Evolutionary conservation across 352 stramenopile species (phyloP).

Genomic region (Phytophthora parvispora): DNA sequence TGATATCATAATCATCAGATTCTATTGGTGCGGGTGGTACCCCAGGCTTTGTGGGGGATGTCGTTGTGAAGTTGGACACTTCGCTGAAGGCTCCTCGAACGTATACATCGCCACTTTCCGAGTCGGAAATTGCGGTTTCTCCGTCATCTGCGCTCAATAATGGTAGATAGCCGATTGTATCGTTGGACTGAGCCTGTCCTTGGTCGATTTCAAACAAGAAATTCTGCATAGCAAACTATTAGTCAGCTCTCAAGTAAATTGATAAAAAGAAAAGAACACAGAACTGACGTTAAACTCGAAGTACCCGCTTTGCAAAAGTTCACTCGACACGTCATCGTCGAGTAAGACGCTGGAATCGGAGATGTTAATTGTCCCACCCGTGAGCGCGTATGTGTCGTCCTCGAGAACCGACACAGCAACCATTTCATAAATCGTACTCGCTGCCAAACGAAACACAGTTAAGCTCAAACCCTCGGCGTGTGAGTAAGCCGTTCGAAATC

Average conservation of each 20-base stretch:
- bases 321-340: neutral
- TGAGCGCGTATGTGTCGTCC: neutral
- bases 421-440: conserved; percentile 64
- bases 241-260: too few relatives aligned
- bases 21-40: conserved; percentile 5
- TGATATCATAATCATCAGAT: conserved; percentile 25
- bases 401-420: conserved; percentile 44
- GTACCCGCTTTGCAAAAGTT: conserved; percentile 6
- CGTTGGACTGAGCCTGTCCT: neutral
- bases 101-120: conserved; percentile 25
- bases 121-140: conserved; percentile 16
- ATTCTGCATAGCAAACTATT: too few relatives aligned
- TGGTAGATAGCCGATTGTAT: neutral
- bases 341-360: conserved; percentile 36
- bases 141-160: conserved; percentile 12
- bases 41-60: conserved; percentile 38
- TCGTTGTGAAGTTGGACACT: conserved; percentile 47
- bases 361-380: conserved; percentile 31
- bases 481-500: conserved; percentile 40
- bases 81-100: conserved; percentile 38
- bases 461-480: conserved; percentile 17
- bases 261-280: conserved; percentile 1
- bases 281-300: conserved; percentile 67
- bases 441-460: conserved; percentile 47
- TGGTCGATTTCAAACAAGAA: conserved; percentile 65